Evolutionary conservation across 768 basidiomycete genomes (phyloP).

Genomic region (Mycena rosella): DNA sequence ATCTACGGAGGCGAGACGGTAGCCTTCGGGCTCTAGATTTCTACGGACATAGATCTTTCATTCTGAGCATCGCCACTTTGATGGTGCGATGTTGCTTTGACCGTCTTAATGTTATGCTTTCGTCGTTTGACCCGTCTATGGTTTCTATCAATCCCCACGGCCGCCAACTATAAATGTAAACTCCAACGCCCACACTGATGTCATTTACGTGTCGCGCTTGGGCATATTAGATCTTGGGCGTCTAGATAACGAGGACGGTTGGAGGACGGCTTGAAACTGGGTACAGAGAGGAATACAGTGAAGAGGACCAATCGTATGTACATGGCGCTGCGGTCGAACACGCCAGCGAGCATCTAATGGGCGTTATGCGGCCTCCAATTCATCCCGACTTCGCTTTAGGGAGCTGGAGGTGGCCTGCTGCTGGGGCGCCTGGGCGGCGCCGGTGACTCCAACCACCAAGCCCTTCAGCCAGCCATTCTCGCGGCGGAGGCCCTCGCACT

Average conservation of each 20-base stretch:
- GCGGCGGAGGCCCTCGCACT: conserved; percentile 88
- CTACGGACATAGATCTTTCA: no score
- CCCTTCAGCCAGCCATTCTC: conserved; percentile 97
- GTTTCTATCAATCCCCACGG: no score
- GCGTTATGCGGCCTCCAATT: conserved; percentile 33
- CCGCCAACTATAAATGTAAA: no score
- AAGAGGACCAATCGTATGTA: conserved; percentile 18
- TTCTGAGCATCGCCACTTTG: no score
- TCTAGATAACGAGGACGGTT: no score
- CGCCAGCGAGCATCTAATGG: conserved; percentile 11
- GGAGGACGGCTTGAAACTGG: not conserved
- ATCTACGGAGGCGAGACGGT: conserved; percentile 73
- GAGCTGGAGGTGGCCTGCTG: conserved; percentile 30
- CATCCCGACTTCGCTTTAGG: conserved; percentile 52
- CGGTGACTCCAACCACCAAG: conserved; percentile 88
- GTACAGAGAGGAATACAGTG: conserved; percentile 18
- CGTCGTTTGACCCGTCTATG: no score
- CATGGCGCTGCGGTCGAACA: conserved; percentile 2
- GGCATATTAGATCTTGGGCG: no score
- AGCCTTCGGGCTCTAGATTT: conserved; percentile 60
- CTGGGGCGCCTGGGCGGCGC: conserved; percentile 64
- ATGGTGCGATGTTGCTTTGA: no score
- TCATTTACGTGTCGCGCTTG: not conserved
- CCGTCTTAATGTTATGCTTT: no score
- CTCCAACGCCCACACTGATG: not conserved